Evolutionary conservation across 345 rosid species (phyloP), one percentile per base, ranked within the genome.

Genomic region (Hevea brasiliensis): DNA sequence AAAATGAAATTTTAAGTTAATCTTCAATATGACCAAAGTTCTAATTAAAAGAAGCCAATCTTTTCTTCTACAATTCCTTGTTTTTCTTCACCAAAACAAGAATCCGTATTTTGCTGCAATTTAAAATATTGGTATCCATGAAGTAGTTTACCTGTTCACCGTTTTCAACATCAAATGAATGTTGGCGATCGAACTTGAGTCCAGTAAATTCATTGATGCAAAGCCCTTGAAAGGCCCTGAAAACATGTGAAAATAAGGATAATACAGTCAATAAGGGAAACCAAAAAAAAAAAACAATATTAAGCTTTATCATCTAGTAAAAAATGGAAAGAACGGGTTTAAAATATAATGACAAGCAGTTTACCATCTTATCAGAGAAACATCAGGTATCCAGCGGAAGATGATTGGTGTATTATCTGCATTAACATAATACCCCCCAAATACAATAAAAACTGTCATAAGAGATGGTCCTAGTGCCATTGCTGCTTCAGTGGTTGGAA

Each of bases 211-310:
- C 99, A 69, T 95, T 92, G 88, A 95, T 87, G 82, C 92, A 92
- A 71, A 95, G 93, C 67, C 99, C 99, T 84, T 95, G 92, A 81
- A 90, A 94, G 40, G 99, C 98, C 99, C 98, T 94, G 91, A 78
- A 80, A 61, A 61, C 47, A 82, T 44, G 44, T 48, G 26, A 63
- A 61, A 59, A 75, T 32, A 65, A 18, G 8, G 23, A n/a, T 32
- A 42, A 71, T 32, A 32, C 23, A 29, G 15, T 26, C 51, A 11
- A 15, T 48, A 72, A 32, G 32, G 65, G 62, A 44, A 67, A 48
- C 23, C 18, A 68, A 32, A 32, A 32, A 32, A 4, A 50, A 23
- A 4, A 23, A 35, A 27, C 40, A 2, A 27, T 59, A 27, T 59
- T 59, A 40, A 59, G 26, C n/a, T 29, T 12, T 3, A 26, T 66